These are phyloP conservation scores for Sphagnum tenellum DNA, from an alignment of 225 moss, liverwort and hornwort genomes.

Conservation along the genomic window DNA sequence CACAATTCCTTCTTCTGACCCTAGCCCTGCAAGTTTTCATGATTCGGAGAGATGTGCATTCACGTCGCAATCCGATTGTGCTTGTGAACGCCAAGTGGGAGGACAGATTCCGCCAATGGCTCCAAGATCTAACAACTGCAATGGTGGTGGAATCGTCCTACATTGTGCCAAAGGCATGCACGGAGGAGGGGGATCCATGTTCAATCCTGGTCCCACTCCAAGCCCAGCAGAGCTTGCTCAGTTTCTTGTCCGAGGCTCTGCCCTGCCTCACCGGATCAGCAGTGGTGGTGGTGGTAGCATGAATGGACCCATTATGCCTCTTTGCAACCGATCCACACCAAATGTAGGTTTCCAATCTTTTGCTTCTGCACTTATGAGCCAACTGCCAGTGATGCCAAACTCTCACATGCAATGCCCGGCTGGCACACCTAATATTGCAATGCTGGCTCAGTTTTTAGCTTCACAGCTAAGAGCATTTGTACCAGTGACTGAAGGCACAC, in stretches of 20 bases:
- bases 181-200: constrained; percentile 8
- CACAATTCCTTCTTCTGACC: constrained; percentile 32
- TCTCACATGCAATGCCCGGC: constrained; percentile 31
- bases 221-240: constrained; percentile 84
- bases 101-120: constrained; percentile 20
- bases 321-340: constrained; percentile 13
- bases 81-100: constrained; percentile 11
- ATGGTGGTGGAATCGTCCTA: constrained; percentile 21
- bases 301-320: constrained; percentile 9
- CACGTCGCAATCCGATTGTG: constrained; percentile 14
- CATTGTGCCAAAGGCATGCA: constrained; percentile 12
- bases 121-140: constrained; percentile 17
- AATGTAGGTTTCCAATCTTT: constrained; percentile 52
- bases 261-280: constrained; percentile 12
- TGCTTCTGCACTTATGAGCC: constrained; percentile 50
- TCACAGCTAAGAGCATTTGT: constrained; percentile 68
- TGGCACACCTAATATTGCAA: constrained; percentile 52
- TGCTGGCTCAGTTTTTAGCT: constrained; percentile 73
- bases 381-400: constrained; percentile 44
- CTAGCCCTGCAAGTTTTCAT: constrained; percentile 16
- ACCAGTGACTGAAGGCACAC: constrained; percentile 14
- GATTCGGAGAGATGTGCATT: constrained; percentile 29
- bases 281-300: not conserved
- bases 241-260: constrained; percentile 65
- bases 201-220: constrained; percentile 33